A percentile compares a stretch with the other conserved stretches of the same genome.
phyloP scores from a whole-genome alignment of 106 monocot species.

The Triglochin maritima region DNA sequence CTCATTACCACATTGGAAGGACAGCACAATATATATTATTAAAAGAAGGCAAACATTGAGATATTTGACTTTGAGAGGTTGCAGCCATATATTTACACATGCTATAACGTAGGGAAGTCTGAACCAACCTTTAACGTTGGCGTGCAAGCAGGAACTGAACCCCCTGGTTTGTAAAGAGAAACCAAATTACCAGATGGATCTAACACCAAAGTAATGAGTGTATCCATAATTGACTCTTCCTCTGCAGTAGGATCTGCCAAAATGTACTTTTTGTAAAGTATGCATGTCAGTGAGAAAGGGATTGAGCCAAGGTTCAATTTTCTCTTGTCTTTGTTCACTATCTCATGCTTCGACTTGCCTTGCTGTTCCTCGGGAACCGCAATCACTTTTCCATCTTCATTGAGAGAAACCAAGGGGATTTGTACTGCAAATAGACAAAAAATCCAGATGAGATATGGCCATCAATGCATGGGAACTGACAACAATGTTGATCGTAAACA shows the following conservation, averaged over 20 bases:
- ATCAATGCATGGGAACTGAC: too few relatives aligned
- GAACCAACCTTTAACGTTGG: constrained; percentile 51
- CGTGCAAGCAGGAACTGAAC: constrained; percentile 38
- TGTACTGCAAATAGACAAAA: constrained; percentile 48
- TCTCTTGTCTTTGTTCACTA: constrained; percentile 84
- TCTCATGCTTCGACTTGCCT: constrained; percentile 38
- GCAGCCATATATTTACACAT: too few relatives aligned
- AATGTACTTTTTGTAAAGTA: constrained; percentile 68
- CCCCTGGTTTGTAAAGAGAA: constrained; percentile 72
- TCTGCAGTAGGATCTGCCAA: constrained; percentile 82
- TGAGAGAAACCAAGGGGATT: constrained; percentile 88
- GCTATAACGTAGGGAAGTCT: too few relatives aligned
- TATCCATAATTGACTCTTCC: constrained; percentile 86
- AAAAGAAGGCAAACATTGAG: too few relatives aligned
- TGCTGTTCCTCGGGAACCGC: constrained; percentile 41
- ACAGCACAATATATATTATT: too few relatives aligned
- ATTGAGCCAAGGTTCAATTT: constrained; percentile 37
- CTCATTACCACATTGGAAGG: too few relatives aligned
- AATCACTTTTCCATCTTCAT: constrained; percentile 74
- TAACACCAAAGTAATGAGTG: constrained; percentile 55
- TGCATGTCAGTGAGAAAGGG: constrained; percentile 81
- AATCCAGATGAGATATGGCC: background rate
- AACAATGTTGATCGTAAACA: too few relatives aligned
- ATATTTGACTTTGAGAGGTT: too few relatives aligned
- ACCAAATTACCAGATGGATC: constrained; percentile 46